Percentiles rank a stretch among this genome's conserved stretches.
phyloP scores from a whole-genome alignment of 805 yeast species.

The Pichia paraexigua region DNA sequence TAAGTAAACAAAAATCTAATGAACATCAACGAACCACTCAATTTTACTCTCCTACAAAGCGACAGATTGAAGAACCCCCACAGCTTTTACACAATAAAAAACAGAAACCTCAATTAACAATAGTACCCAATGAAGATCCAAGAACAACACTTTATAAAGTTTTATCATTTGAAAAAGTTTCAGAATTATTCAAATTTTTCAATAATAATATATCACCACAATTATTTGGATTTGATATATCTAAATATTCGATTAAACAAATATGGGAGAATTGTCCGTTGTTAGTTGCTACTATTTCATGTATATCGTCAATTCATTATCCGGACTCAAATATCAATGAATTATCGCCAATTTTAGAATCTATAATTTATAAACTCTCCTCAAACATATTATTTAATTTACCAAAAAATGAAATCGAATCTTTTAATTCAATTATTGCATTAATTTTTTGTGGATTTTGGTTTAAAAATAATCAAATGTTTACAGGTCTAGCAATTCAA shows the following conservation, averaged over 20 bases:
- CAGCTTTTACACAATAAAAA: neutral
- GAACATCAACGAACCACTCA: neutral
- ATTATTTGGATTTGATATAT: slow-evolving; percentile 55
- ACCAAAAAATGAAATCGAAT: slow-evolving; percentile 37
- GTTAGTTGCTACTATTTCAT: slow-evolving; percentile 50
- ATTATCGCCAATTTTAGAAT: slow-evolving; percentile 22
- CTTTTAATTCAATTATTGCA: slow-evolving; percentile 54
- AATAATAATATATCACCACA: slow-evolving; percentile 52
- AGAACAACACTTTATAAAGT: slow-evolving; percentile 13
- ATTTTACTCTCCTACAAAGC: neutral
- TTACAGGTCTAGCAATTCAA: slow-evolving; percentile 61
- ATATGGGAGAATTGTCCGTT: slow-evolving; percentile 52
- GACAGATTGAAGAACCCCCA: neutral
- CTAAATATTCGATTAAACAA: slow-evolving; percentile 38
- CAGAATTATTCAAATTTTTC: slow-evolving; percentile 44
- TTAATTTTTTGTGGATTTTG: slow-evolving; percentile 61
- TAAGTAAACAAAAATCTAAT: too few species aligned
- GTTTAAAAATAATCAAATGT: slow-evolving; percentile 57
- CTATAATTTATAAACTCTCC: slow-evolving; percentile 23
- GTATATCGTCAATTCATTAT: slow-evolving; percentile 57
- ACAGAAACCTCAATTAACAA: neutral
- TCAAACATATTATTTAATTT: slow-evolving; percentile 28
- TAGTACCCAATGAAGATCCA: neutral
- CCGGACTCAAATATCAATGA: slow-evolving; percentile 26
- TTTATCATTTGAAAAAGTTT: slow-evolving; percentile 27